Evolutionary conservation across 257 asterid genomes (phyloP).

Genomic region (Salvia hispanica): DNA sequence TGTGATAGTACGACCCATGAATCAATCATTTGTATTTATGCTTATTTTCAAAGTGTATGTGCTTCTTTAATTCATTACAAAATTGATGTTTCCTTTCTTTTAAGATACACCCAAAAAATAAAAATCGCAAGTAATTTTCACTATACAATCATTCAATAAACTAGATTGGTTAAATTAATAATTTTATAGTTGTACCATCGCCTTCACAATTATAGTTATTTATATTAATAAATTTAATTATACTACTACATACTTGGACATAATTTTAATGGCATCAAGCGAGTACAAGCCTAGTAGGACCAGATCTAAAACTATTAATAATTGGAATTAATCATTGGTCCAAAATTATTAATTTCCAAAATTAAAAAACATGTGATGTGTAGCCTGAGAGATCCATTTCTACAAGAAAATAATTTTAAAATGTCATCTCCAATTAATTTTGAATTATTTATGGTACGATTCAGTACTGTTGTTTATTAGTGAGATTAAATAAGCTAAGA

Average conservation of each 20-base stretch:
- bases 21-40: conserved; percentile 19
- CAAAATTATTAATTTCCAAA: neutral
- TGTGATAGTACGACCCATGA: conserved; percentile 31
- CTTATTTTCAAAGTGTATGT: conserved; percentile 29
- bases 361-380: neutral
- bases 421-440: conserved; percentile 19
- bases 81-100: conserved; percentile 28
- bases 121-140: neutral
- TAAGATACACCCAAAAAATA: conserved; percentile 10
- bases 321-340: neutral
- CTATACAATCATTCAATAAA: conserved; percentile 20
- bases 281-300: neutral
- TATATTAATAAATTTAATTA: too few relatives aligned
- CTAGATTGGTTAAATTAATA: neutral
- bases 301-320: neutral
- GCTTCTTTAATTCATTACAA: neutral
- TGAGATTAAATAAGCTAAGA: conserved; percentile 24
- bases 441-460: conserved; percentile 34
- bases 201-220: too few relatives aligned
- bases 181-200: conserved; percentile 15
- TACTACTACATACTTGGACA: too few relatives aligned
- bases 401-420: neutral
- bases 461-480: conserved; percentile 27
- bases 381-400: conserved; percentile 22
- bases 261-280: neutral